These are phyloP conservation scores for Rhododendron griersonianum DNA, from an alignment of 148 eudicot genomes.

Conservation along the genomic window DNA sequence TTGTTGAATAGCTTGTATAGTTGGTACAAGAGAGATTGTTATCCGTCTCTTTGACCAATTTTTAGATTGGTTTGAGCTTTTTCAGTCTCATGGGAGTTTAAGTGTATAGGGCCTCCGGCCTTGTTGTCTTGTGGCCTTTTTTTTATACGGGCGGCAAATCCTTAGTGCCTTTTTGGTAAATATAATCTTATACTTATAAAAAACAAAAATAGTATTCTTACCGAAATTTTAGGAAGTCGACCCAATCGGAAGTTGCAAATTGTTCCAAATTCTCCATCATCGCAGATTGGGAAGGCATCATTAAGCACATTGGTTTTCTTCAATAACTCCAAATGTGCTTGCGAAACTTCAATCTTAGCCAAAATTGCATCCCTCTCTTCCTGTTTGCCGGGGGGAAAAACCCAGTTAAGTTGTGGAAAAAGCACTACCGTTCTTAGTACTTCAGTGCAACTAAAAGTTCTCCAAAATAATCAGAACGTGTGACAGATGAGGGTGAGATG, in stretches of 20 bases:
- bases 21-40: too few relatives aligned
- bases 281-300: conserved; percentile 84
- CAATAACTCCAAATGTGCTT: conserved; percentile 85
- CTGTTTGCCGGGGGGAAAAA: conserved; percentile 28
- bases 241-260: conserved; percentile 95
- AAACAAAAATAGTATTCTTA: conserved; percentile 16
- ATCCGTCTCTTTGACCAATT: too few relatives aligned
- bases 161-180: too few relatives aligned
- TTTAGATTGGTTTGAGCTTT: too few relatives aligned
- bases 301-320: conserved; percentile 86
- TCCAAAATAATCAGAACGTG: not conserved
- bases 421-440: not conserved
- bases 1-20: too few relatives aligned
- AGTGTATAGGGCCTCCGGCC: too few relatives aligned
- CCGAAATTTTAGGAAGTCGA: conserved; percentile 89
- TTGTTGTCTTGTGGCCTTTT: too few relatives aligned
- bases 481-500: not conserved
- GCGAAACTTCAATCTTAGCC: conserved; percentile 96
- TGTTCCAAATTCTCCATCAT: conserved; percentile 92
- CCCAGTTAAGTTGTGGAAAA: not conserved
- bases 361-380: conserved; percentile 91
- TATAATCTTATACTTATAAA: too few relatives aligned
- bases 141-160: too few relatives aligned
- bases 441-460: not conserved
- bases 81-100: too few relatives aligned